Conservation (phyloP, 2,329 filamentous ascomycete genomes). For the Penicillium concentricum region DNA sequence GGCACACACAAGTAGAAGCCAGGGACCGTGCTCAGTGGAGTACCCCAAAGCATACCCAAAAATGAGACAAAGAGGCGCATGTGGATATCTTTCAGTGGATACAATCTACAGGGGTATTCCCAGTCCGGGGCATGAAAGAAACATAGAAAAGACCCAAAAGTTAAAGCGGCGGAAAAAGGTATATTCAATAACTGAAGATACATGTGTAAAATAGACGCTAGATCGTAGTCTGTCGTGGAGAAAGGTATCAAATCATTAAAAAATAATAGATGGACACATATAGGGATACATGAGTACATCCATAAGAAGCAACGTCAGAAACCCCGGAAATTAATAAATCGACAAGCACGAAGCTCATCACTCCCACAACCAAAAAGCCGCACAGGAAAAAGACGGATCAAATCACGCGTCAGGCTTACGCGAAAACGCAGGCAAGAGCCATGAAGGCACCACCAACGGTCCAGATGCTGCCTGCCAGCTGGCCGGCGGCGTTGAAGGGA, state of each 20-base stretch:
- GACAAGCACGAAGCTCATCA: neutral
- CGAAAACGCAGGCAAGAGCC: slow-evolving; percentile 28
- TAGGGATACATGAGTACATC: slow-evolving; percentile 18
- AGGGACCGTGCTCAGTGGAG: neutral
- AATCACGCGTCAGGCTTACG: slow-evolving; percentile 13
- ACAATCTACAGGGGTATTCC: neutral
- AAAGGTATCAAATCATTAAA: slow-evolving; percentile 30
- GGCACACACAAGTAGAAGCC: neutral
- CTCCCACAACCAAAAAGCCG: neutral
- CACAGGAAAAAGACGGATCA: neutral
- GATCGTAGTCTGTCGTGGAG: slow-evolving; percentile 27
- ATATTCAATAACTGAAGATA: slow-evolving; percentile 14
- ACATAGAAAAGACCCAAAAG: neutral
- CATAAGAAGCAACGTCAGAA: slow-evolving; percentile 17
- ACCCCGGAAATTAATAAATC: slow-evolving; percentile 5
- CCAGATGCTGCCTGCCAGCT: slow-evolving; percentile 24
- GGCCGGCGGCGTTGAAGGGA: slow-evolving; percentile 24
- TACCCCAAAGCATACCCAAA: neutral
- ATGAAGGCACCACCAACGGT: slow-evolving; percentile 27
- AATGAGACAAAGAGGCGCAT: neutral
- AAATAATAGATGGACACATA: slow-evolving; percentile 20
- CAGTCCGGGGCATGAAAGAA: too few relatives aligned
- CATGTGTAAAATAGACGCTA: slow-evolving; percentile 18
- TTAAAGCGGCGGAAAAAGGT: neutral
- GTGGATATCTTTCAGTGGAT: neutral